Base-by-base conservation (phyloP, 768 basidiomycete species). In the Paxillus ammoniavirescens region DNA sequence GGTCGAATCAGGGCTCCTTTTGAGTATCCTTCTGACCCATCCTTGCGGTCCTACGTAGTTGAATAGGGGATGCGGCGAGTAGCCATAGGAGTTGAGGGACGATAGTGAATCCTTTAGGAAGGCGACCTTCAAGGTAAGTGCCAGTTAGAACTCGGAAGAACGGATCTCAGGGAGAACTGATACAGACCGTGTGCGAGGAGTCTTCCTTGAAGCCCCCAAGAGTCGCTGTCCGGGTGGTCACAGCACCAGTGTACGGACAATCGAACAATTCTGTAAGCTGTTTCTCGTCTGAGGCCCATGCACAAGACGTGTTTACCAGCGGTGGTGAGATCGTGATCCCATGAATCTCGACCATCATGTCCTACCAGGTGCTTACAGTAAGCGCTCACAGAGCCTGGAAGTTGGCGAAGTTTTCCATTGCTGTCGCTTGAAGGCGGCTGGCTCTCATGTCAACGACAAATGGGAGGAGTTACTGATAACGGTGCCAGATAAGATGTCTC, bases 11-110 rank as follows among this genome's bases (percentile, higher is more conserved):
- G 71, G 57, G 37, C 66, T 70, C 10, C 71, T 70, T 13, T 57
- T 62, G 55, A 81, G 67, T 41, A 83, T 61, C 36, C 75, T 65
- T 15, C 69, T 65, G 43, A 91, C 73, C 86, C 87, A 90, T 47
- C 65, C 68, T 33, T 21, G 36, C 7, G 62, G 57, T 7, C 65
- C 64, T 42, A 91, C 65, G 71, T 93, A 94, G 21, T 65, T 59
- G n/a, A 73, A 62, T 41, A 94, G 77, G 5, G 87, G 82, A 61
- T 86, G 77, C 0, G 91, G 92, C 8, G 90, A 93, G 71, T 93
- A 95, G 21, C 92, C 92, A 68, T 90, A 94, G 0, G 87, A 88
- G 66, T 94, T 94, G 55, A 91, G 64, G 14, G 91, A 84, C n/a
- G 88, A 77, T 36, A 77, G 58, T 8, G 74, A 62, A 13, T 72